Evolutionary conservation across 805 yeast species (phyloP), one percentile per base, ranked within the genome.

Genomic region (Starmerella etchellsii): DNA sequence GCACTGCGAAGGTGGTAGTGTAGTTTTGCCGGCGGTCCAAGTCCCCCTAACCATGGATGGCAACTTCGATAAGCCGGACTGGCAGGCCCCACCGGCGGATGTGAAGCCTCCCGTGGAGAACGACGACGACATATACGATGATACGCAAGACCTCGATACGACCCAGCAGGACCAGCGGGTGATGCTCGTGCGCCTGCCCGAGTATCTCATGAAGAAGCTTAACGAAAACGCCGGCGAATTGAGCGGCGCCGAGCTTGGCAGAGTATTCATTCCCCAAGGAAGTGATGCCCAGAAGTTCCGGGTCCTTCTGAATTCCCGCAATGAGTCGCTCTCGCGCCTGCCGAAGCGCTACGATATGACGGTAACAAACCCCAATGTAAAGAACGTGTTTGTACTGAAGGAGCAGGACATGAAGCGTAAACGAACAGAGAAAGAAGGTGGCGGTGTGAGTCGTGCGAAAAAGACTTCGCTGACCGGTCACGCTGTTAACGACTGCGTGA

Each of bases 151-250:
- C 58, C 66, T 91, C 60, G 82, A 85, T 55, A 61, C 85, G 38
- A 47, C 67, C 1, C 64, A 67, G 24, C 73, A 78, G 14, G 67
- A 63, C 36, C 78, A 80, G 53, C 84, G 84, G 51, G 78, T 91
- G 31, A 91, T 97, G 98, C 66, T 91, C 19, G 94, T 91, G 20
- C 74, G 91, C 52, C 64, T 91, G 54, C 97, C 98, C 1, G 76
- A 82, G 55, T 84, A 84, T 54, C 64, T 91, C 46, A 80, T 94
- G 24, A 82, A 78, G 31, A 68, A 73, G 49, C 84, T 96, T 94
- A 70, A 76, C 40, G 69, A 78, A 47, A 37, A 39, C 25, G 69
- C 72, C 39, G 73, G 68, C 20, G 63, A 65, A 33, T 61, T 79
- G 37, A 69, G 73, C 39, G 95, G 95, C 6, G 76, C 78, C 54